Evolutionary conservation across 768 basidiomycete species (phyloP), one percentile per base, ranked within the genome.

Genomic region (Russula sp.): DNA sequence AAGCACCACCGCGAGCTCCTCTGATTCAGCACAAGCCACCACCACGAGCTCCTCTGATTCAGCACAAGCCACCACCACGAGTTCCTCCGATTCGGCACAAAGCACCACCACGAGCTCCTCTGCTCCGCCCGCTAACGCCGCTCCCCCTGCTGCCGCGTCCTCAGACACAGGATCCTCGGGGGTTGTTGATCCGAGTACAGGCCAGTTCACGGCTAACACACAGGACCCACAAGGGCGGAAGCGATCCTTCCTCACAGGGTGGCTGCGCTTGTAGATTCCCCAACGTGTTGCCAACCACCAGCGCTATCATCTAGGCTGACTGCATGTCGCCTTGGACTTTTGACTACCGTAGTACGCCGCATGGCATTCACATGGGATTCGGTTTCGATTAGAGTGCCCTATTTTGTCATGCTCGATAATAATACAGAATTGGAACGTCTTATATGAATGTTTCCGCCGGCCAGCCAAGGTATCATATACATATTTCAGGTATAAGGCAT

Each of bases 261-360:
- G 39, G 55, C 0, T 51, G 16, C 35, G 34, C 39, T 32, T 55
- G 48, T 53, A 39, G n/a, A 39, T 55, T 1, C 62, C 52, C n/a
- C 37, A 22, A 22, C 5, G 2, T n/a, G 6, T 7, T 27, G 6
- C 54, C 39, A 45, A 48, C 50, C 39, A 55, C 35, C 65, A 58
- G 53, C 73, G 74, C 40, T n/a, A 65, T 76, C 52, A 72, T 70
- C 1, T 76, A 76, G 57, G 56, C 55, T 14, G 75, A 77, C 57
- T 72, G 56, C 73, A 67, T 35, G 74, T 79, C 37, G 77, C 76
- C 27, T 27, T 27, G 27, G 27, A 27, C 27, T 2, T 27, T 27
- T 2, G 27, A 27, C 27, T 27, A 27, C 2, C 3, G 27, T 4
- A 27, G 32, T 45, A 45, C 31, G n/a, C 18, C n/a, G 11, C 40